These are phyloP conservation scores for Closterium sp. DNA, from an alignment of 139 green algal species.

Conservation along the genomic window DNA sequence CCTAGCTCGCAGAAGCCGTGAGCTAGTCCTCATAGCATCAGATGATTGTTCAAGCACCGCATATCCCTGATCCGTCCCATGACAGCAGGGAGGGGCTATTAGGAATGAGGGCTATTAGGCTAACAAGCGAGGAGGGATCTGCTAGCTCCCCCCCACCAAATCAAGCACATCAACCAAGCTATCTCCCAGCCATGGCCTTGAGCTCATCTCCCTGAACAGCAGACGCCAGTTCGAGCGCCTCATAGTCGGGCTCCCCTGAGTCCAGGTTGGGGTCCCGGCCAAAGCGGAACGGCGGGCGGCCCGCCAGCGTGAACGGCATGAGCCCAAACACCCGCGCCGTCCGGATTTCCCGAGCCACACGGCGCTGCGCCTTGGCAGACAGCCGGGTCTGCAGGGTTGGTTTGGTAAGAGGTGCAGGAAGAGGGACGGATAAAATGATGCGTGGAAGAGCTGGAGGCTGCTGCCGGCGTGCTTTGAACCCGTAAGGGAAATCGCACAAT, in stretches of 20 bases:
- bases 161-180: too few relatives aligned
- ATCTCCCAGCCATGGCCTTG: neutral
- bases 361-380: conserved; percentile 33
- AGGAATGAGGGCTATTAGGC: too few relatives aligned
- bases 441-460: too few relatives aligned
- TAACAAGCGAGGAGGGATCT: too few relatives aligned
- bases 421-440: neutral
- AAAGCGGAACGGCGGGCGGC: conserved; percentile 27
- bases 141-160: too few relatives aligned
- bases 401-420: neutral
- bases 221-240: neutral
- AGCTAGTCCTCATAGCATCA: too few relatives aligned
- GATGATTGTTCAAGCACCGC: too few relatives aligned
- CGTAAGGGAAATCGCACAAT: too few relatives aligned
- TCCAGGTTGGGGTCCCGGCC: neutral
- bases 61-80: too few relatives aligned
- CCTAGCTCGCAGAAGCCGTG: too few relatives aligned
- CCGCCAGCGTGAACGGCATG: conserved; percentile 35
- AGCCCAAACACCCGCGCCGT: conserved; percentile 16
- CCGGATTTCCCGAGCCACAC: conserved; percentile 16
- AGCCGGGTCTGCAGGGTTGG: conserved; percentile 14
- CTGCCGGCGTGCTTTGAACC: too few relatives aligned
- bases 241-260: neutral
- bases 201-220: neutral
- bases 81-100: too few relatives aligned